Conservation (phyloP, 2,329 filamentous ascomycete species). For the Ophiostoma australiae region DNA sequence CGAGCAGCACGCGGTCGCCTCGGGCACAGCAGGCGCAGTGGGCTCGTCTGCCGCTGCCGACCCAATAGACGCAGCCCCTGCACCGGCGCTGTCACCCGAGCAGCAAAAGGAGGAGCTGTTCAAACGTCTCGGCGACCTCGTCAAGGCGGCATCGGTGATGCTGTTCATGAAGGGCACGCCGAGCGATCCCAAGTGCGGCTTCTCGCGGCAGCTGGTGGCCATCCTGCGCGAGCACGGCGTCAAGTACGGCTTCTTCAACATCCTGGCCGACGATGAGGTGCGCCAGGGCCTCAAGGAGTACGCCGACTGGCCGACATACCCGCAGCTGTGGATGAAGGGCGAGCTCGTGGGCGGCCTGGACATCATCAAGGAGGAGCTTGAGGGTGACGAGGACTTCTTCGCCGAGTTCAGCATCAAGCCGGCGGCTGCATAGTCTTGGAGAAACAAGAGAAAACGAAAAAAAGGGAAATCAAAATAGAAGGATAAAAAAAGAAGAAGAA, state of each 20-base stretch:
- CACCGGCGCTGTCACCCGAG: constrained; percentile 44
- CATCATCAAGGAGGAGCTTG: constrained; percentile 94
- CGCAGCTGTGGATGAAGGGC: constrained; percentile 86
- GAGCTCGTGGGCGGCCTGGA: constrained; percentile 91
- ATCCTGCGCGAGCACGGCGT: constrained; percentile 84
- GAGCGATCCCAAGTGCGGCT: constrained; percentile 92
- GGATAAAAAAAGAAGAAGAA: constrained; percentile 4
- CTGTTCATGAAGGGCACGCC: constrained; percentile 99
- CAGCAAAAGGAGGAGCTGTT: constrained; percentile 77
- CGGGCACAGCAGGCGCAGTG: constrained; percentile 32
- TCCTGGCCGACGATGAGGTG: constrained; percentile 94
- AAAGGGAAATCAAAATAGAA: not conserved
- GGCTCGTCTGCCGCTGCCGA: constrained; percentile 34
- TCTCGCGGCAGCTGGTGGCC: constrained; percentile 82
- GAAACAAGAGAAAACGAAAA: not conserved
- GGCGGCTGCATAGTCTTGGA: not conserved
- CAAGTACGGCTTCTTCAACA: constrained; percentile 99
- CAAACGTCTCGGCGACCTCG: constrained; percentile 73
- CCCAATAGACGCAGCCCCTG: constrained; percentile 34
- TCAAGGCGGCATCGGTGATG: constrained; percentile 96
- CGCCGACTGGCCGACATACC: constrained; percentile 98
- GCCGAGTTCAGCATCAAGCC: constrained; percentile 60
- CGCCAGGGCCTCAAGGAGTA: constrained; percentile 93
- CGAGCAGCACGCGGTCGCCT: constrained; percentile 63
- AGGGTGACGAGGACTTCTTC: constrained; percentile 77